phyloP scores from a whole-genome alignment of 2,329 filamentous ascomycete species.

The Hypoxylon sp. region DNA sequence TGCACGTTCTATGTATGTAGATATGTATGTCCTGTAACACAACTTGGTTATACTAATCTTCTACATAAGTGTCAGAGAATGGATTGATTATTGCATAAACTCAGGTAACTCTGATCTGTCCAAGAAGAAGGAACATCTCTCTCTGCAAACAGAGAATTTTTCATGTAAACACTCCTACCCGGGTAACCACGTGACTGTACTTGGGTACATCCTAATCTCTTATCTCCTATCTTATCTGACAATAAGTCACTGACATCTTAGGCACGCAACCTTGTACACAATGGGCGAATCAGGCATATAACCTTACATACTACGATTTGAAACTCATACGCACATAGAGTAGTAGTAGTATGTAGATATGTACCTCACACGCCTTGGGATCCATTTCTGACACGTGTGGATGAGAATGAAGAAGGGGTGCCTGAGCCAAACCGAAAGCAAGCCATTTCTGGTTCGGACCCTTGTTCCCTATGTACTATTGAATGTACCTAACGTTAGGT shows the following conservation, averaged over 20 bases:
- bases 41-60: neutral
- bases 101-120: no score
- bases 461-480: constrained; percentile 33
- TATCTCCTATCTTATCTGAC: no score
- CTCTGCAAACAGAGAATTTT: no score
- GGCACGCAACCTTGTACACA: no score
- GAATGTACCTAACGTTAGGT: no score
- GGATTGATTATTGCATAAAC: no score
- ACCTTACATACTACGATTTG: neutral
- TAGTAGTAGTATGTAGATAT: constrained; percentile 3
- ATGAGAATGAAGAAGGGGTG: constrained; percentile 33
- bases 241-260: neutral
- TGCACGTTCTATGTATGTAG: constrained; percentile 7
- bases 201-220: no score
- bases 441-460: constrained; percentile 31
- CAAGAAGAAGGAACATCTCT: no score
- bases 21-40: constrained; percentile 8
- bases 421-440: constrained; percentile 40
- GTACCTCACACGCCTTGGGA: constrained; percentile 12
- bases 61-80: no score
- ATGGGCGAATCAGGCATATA: neutral
- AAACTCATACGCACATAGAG: neutral
- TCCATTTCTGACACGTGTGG: constrained; percentile 41
- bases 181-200: no score
- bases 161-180: no score